A percentile compares a stretch with the other conserved stretches of the same genome.
phyloP scores from a whole-genome alignment of 345 rosid genomes.

The Citrus sinensis region DVS_A1.0 CM039162.1:270001-270500 shows the following conservation, averaged over 20 bases:
- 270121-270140: background rate
- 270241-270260: too few relatives aligned
- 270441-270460: background rate
- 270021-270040: background rate
- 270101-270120: background rate
- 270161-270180: too few relatives aligned
- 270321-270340: background rate
- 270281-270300: too few relatives aligned
- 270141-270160: too few relatives aligned
- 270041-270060: background rate
- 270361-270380: background rate
- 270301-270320: too few relatives aligned
- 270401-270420: background rate
- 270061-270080: background rate
- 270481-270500: too few relatives aligned
- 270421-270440: background rate
- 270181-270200: too few relatives aligned
- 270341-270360: background rate
- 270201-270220: too few relatives aligned
- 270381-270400: background rate
- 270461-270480: too few relatives aligned
- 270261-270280: too few relatives aligned
- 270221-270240: too few relatives aligned
- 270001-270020: background rate
- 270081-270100: conserved; percentile 1